Base-by-base conservation (phyloP, 2,329 filamentous ascomycete species). In the Colletotrichum neosansevieriae region DNA sequence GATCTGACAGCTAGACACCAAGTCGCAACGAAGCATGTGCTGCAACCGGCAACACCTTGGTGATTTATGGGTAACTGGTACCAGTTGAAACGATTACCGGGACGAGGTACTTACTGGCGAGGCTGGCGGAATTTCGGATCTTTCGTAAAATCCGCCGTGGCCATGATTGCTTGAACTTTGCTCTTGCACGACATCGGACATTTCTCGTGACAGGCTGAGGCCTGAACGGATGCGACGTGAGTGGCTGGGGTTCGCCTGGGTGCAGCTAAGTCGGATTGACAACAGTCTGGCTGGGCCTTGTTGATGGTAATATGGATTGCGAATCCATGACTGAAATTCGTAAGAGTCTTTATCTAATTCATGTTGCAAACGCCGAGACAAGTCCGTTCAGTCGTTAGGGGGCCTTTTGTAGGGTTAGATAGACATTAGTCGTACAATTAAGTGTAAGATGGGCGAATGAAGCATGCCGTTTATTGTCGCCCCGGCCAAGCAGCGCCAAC, bases 1-100 rank as follows among this genome's bases (percentile, higher is more conserved):
- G 32, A n/a, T n/a, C 34, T 56, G 51, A 56, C 34, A 56, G 51
- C 32, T 40, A 36, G 1, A 56, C 34, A 40, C 51, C 34, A 56
- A 56, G 34, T 40, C 51, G 51, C 49, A 51, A 51, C 51, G 51
- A 54, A 17, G 12, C n/a, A 38, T 11, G 17, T 54, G 51, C 51
- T 54, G n/a, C 32, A 54, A 54, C 51, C 38, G 51, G 51, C 51
- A 54, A 21, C 21, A 2, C 21, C 21, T 21, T 21, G 3, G 21
- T 21, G 21, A 21, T 21, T 21, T 3, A 54, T 29, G 32, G 10
- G 11, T 15, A 40, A 19, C 51, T 6, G 24, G 51, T 29, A 10
- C n/a, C 29, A 53, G 9, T 32, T 15, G 49, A 24, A 38, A 38
- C 17, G 9, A 15, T 45, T 45, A 32, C 7, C 34, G 29, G 29